Base-by-base conservation (phyloP, 2,329 filamentous ascomycete species). In the Emmonsiellopsis sp. region DNA sequence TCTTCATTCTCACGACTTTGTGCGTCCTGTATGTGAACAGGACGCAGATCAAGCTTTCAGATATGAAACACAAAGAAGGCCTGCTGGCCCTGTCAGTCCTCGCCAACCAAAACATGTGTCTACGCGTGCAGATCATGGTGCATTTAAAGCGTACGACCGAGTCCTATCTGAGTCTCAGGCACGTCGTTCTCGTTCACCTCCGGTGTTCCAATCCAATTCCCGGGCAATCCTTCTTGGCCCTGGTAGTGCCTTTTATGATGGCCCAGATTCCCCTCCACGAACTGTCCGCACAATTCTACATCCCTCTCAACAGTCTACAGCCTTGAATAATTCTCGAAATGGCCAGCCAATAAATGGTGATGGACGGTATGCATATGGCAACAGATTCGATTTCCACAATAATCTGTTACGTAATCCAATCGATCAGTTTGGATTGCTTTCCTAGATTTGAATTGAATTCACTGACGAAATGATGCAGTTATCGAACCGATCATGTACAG, bases 1-100 rank as follows among this genome's bases (percentile, higher is more conserved):
- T 32, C 59, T 66, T 35, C 69, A 71, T 59, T 67, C 68, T 10
- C 65, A 70, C 55, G 68, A 64, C 54, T 70, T 71, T 57, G 63
- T 70, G 53, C 67, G 67, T 52, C 62, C 63, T 37, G 57, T 70
- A 54, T 62, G n/a, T n/a, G n/a, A n/a, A 31, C 61, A 60, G 40
- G 65, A 65, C 20, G 54, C 58, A 43, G 52, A 56, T 30, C 20
- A 30, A 42, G 30, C 32, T 34, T 15, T 43, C 34, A 49, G 15
- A 16, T 38, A 49, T 43, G 40, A 44, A 35, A 10, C 47, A 31
- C 35, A 49, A n/a, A 40, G 35, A 26, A 30, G 35, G 34, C 34
- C 11, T 30, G n/a, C n/a, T 15, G 30, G 8, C 13, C 41, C 41
- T n/a, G 41, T 31, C n/a, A 42, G 38, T 37, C 49, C 49, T 35